Conservation (phyloP, 73 alveolate genomes). For the Loxodes magnus region DNA sequence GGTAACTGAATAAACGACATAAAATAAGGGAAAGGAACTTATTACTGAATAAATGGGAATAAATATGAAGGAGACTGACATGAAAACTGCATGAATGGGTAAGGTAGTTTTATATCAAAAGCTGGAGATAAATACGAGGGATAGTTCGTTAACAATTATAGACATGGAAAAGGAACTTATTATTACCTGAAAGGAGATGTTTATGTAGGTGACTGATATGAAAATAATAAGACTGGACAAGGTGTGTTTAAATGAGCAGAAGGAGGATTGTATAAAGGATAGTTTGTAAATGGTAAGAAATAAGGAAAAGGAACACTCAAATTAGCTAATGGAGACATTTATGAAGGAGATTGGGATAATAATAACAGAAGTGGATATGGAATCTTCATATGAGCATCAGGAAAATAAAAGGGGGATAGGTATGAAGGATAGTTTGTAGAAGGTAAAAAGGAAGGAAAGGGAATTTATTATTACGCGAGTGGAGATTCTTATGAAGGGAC, state of each 20-base stretch:
- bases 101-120: slow-evolving; percentile 44
- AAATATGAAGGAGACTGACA: slow-evolving; percentile 68
- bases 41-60: slow-evolving; percentile 53
- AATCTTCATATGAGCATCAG: too few relatives aligned
- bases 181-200: slow-evolving; percentile 60
- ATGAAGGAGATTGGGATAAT: slow-evolving; percentile 68
- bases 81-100: slow-evolving; percentile 56
- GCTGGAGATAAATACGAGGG: slow-evolving; percentile 78
- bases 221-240: not conserved
- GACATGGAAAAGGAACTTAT: slow-evolving; percentile 75
- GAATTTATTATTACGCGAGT: too few relatives aligned
- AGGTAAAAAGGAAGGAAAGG: too few relatives aligned
- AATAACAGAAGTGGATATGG: slow-evolving; percentile 52
- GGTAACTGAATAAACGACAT: slow-evolving; percentile 31
- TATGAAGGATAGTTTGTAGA: too few relatives aligned
- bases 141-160: slow-evolving; percentile 65
- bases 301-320: slow-evolving; percentile 66
- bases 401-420: too few relatives aligned
- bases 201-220: slow-evolving; percentile 72
- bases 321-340: slow-evolving; percentile 64
- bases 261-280: slow-evolving; percentile 20
- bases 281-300: slow-evolving; percentile 34
- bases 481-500: too few relatives aligned
- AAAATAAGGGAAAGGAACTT: slow-evolving; percentile 58
- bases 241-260: slow-evolving; percentile 4